phyloP scores from a whole-genome alignment of 2,329 filamentous ascomycete genomes.

The Fusarium algeriense region DNA sequence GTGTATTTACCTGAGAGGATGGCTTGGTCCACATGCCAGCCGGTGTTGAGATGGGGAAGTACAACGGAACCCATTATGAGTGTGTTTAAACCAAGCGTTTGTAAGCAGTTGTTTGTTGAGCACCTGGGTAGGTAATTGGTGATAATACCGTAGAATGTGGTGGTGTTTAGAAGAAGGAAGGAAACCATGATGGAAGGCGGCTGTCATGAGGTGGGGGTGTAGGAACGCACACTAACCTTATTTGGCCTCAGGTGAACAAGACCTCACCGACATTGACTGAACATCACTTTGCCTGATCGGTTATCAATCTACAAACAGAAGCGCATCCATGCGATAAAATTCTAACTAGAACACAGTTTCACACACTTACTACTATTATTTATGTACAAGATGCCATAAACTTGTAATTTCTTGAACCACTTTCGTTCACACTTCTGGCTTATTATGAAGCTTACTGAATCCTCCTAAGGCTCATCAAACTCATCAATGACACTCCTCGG shows the following conservation, averaged over 20 bases:
- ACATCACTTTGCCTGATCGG: neutral
- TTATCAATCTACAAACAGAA: neutral
- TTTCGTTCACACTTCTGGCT: neutral
- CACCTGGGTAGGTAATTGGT: neutral
- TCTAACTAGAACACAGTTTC: too few species aligned
- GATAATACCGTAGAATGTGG: neutral
- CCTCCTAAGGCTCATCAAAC: constrained; percentile 46
- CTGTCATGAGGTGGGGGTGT: constrained; percentile 3
- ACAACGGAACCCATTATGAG: constrained; percentile 82
- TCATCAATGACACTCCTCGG: constrained; percentile 67
- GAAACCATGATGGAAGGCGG: constrained; percentile 31
- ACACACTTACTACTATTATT: too few species aligned
- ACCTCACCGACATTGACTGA: constrained; percentile 5
- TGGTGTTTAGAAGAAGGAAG: constrained; percentile 12
- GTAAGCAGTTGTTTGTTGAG: neutral
- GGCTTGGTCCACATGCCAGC: constrained; percentile 98
- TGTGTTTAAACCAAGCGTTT: too few species aligned
- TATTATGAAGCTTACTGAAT: neutral
- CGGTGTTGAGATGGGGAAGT: constrained; percentile 88
- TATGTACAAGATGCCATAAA: neutral
- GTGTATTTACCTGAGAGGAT: constrained; percentile 67
- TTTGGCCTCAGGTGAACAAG: constrained; percentile 14
- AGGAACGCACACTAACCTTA: neutral
- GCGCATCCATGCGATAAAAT: neutral
- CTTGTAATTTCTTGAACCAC: neutral